Conservation (phyloP, 78 protist species). For the Speleostelium caveatum region DNA sequence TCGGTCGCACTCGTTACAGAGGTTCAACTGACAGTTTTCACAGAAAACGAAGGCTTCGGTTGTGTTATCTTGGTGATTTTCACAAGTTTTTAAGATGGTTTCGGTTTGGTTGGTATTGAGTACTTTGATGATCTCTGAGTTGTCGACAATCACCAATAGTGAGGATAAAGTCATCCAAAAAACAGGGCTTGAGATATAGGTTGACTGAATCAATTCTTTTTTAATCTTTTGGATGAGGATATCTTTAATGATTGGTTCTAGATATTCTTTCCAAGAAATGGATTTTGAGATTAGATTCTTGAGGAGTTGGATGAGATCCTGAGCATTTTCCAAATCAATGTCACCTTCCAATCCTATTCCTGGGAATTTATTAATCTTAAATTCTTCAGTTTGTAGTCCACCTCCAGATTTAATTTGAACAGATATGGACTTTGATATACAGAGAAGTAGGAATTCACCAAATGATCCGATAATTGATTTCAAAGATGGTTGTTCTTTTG, state of each 20-base stretch:
- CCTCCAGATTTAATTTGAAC: slow-evolving; percentile 37
- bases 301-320: slow-evolving; percentile 2
- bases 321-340: neutral
- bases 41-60: slow-evolving; percentile 45
- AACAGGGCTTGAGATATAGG: neutral
- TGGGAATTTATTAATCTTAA: slow-evolving; percentile 5
- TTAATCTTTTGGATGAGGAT: neutral
- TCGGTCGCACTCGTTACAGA: slow-evolving; percentile 52
- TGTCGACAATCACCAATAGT: slow-evolving; percentile 8
- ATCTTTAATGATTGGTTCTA: neutral
- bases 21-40: slow-evolving; percentile 17
- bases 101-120: slow-evolving; percentile 6
- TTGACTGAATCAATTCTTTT: neutral
- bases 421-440: slow-evolving; percentile 21
- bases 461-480: neutral
- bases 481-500: slow-evolving; percentile 5
- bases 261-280: slow-evolving; percentile 41
- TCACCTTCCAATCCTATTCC: slow-evolving; percentile 19
- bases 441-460: slow-evolving; percentile 1
- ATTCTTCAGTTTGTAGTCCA: neutral
- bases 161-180: slow-evolving; percentile 27
- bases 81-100: slow-evolving; percentile 15
- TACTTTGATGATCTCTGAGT: slow-evolving; percentile 5
- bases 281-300: slow-evolving; percentile 24
- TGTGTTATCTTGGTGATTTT: slow-evolving; percentile 43